Evolutionary conservation across 2,329 filamentous ascomycete species (phyloP), one percentile per base, ranked within the genome.

Genomic region (Helotiales sp.): DNA sequence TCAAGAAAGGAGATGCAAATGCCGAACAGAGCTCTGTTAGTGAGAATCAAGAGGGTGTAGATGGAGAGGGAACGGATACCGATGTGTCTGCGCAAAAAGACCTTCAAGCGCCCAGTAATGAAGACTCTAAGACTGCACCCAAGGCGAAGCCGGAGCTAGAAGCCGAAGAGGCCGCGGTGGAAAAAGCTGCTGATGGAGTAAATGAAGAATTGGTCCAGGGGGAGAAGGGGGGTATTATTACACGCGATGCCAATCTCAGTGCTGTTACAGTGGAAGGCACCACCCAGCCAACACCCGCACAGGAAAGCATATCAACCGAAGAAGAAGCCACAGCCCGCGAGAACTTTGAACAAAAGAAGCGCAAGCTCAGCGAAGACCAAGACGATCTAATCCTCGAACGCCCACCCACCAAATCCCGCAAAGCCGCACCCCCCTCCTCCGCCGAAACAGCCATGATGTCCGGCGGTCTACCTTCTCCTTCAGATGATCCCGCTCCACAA

Each of bases 311-410:
- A 37, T 24, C 54, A 45, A 49, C 22, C 22, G 49, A 28, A 24
- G 61, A 50, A 13, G 61, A 63, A 43, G 61, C 32, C 22, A 28
- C 24, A 6, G 76, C 79, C 76, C 57, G 77, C 75, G 70, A 80
- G 76, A 70, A 72, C 26, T 74, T 73, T 55, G 74, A 75, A 43
- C 64, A 50, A 8, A 70, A 73, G 54, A 78, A 78, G 66, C 68
- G 76, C 28, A 78, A 76, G 60, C 45, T 75, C 43, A 73, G 71
- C 13, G 72, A 76, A 40, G 68, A 71, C 20, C 72, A 76, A 62
- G 77, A 78, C 64, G 73, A 76, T 45, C 69, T 77, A 13, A 71
- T 77, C 15, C 54, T 54, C 15, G 76, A 77, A 54, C 63, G 66
- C 32, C 75, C 74, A 26, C 28, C 54, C 17, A 70, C 73, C 13